Conservation (phyloP, 192 early-diverging fungal genomes). For the Coemansia sp. region DNA sequence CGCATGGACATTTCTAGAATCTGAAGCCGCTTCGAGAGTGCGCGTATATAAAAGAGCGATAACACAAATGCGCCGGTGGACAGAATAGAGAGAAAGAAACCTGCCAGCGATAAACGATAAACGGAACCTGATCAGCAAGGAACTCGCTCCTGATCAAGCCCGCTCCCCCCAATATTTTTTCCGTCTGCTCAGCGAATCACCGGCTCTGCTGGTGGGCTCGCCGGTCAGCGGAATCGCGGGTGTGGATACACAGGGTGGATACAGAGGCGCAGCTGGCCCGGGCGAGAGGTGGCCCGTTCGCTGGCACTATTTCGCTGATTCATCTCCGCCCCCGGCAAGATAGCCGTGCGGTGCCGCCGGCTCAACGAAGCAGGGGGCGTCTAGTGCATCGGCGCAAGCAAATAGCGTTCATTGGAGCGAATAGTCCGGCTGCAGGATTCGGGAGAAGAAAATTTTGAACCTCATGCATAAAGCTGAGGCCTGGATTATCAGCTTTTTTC, state of each 20-base stretch:
- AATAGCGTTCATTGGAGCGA: neutral
- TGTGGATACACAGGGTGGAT: too few relatives aligned
- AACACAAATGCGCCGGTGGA: slow-evolving; percentile 1
- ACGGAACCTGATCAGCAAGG: neutral
- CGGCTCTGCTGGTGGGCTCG: neutral
- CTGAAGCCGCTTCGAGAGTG: neutral
- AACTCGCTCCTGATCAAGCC: neutral
- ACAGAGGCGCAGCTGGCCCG: too few relatives aligned
- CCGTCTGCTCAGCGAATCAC: neutral
- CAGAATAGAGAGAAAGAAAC: neutral
- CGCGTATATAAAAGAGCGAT: neutral
- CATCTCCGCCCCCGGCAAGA: too few relatives aligned
- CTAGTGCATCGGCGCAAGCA: neutral
- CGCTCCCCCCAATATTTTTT: neutral
- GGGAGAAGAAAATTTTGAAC: slow-evolving; percentile 1
- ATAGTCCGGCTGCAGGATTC: neutral
- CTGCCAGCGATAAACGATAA: neutral
- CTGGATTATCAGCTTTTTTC: neutral
- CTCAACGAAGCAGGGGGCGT: neutral
- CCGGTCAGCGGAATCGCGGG: neutral
- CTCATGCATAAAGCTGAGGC: neutral
- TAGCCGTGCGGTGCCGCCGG: neutral
- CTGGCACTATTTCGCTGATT: neutral
- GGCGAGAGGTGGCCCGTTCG: neutral
- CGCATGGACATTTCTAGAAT: slow-evolving; percentile 41